phyloP scores from a whole-genome alignment of 73 alveolate genomes.

The Paramecium sonneborni region DNA sequence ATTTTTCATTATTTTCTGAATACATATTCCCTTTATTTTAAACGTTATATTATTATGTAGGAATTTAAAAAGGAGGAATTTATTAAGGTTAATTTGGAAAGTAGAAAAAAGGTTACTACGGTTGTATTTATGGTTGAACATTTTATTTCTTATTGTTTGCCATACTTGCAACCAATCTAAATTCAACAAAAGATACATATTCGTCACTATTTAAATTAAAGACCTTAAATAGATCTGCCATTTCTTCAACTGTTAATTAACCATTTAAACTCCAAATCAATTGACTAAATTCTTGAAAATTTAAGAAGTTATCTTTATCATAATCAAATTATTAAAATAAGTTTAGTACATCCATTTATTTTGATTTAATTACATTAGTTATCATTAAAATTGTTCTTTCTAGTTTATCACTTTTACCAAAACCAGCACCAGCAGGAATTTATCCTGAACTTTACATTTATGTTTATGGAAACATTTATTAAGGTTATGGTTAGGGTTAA shows the following conservation, averaged over 20 bases:
- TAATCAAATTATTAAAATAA: not conserved
- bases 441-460: not conserved
- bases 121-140: not conserved
- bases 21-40: not conserved
- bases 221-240: not conserved
- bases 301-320: not conserved
- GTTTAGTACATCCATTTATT: not conserved
- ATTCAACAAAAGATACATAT: not conserved
- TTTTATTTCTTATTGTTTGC: not conserved
- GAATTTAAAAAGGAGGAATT: not conserved
- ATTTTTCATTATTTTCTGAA: not conserved
- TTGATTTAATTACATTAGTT: not conserved
- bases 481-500: not conserved
- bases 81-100: not conserved
- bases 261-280: conserved; percentile 15
- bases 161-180: conserved; percentile 5
- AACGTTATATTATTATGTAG: not conserved
- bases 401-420: conserved; percentile 3
- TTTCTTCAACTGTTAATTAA: not conserved
- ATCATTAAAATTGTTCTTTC: conserved; percentile 2
- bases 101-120: not conserved
- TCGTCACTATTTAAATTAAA: conserved; percentile 3
- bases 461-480: not conserved
- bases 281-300: not conserved
- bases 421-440: conserved; percentile 16